phyloP scores from a whole-genome alignment of 306 rosid genomes.

The Lathyrus oleraceus region DNA sequence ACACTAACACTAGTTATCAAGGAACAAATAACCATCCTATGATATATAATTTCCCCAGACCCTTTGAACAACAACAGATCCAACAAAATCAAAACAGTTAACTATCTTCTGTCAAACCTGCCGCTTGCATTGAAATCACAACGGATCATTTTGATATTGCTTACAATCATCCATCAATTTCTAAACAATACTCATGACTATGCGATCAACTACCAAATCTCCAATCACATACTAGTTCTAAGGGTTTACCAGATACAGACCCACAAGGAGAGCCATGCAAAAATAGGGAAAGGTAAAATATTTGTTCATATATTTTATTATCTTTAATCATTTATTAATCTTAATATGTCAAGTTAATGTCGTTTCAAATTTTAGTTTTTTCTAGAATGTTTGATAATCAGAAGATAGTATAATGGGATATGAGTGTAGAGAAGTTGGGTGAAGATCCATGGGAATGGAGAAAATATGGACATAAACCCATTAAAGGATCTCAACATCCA shows the following conservation, averaged over 20 bases:
- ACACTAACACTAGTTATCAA: too few species aligned
- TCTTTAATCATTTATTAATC: too few species aligned
- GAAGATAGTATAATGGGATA: slow-evolving; percentile 52
- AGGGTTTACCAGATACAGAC: slow-evolving; percentile 29
- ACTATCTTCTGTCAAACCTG: too few species aligned
- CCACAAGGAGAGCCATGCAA: slow-evolving; percentile 36
- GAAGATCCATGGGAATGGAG: slow-evolving; percentile 89
- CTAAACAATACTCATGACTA: neutral
- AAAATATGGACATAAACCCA: slow-evolving; percentile 82
- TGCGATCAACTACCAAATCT: slow-evolving; percentile 15
- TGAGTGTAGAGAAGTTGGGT: slow-evolving; percentile 56
- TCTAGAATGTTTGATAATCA: slow-evolving; percentile 51
- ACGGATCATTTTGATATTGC: neutral
- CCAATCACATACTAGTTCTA: slow-evolving; percentile 24
- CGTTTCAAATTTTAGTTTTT: neutral
- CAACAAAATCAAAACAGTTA: too few species aligned
- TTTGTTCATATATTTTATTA: neutral
- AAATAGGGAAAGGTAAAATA: slow-evolving; percentile 55
- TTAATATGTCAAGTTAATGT: too few species aligned
- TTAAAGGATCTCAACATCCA: slow-evolving; percentile 81
- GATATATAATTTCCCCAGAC: too few species aligned
- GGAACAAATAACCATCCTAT: too few species aligned
- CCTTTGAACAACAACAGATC: too few species aligned
- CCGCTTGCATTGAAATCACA: neutral
- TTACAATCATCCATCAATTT: neutral